phyloP scores from a whole-genome alignment of 345 rosid genomes.

The Chamaenerion angustifolium region DNA sequence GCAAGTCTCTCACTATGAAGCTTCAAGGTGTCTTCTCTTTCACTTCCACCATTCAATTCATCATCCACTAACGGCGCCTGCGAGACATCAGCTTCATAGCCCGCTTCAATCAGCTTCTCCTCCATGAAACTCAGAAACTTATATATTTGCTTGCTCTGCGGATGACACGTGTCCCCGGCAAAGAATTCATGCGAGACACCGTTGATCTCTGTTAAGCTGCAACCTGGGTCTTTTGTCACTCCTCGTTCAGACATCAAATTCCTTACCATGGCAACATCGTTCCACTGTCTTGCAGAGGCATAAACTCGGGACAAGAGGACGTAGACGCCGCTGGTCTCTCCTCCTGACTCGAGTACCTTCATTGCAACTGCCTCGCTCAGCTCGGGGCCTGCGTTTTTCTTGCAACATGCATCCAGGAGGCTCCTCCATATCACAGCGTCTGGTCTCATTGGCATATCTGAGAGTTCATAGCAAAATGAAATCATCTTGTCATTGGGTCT shows the following conservation, averaged over 20 bases:
- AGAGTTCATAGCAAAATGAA: no score
- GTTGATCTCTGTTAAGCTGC: slow-evolving; percentile 64
- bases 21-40: slow-evolving; percentile 35
- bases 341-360: slow-evolving; percentile 29
- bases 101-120: slow-evolving; percentile 24
- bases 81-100: slow-evolving; percentile 39
- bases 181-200: slow-evolving; percentile 64
- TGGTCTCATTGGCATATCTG: slow-evolving; percentile 53
- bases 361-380: slow-evolving; percentile 54
- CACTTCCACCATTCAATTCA: slow-evolving; percentile 26
- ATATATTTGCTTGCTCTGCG: slow-evolving; percentile 44
- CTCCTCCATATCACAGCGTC: slow-evolving; percentile 80
- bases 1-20: slow-evolving; percentile 80
- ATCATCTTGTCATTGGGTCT: no score
- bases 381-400: slow-evolving; percentile 41
- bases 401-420: slow-evolving; percentile 70
- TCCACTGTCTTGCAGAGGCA: slow-evolving; percentile 65
- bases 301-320: slow-evolving; percentile 65
- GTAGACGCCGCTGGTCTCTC: slow-evolving; percentile 43
- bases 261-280: slow-evolving; percentile 55
- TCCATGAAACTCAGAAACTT: slow-evolving; percentile 39
- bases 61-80: slow-evolving; percentile 47
- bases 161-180: slow-evolving; percentile 73
- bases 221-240: slow-evolving; percentile 64
- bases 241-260: slow-evolving; percentile 61